Evolutionary conservation across 2,329 filamentous ascomycete genomes (phyloP), one percentile per base, ranked within the genome.

Genomic region (Acrocalymma vagum): DNA sequence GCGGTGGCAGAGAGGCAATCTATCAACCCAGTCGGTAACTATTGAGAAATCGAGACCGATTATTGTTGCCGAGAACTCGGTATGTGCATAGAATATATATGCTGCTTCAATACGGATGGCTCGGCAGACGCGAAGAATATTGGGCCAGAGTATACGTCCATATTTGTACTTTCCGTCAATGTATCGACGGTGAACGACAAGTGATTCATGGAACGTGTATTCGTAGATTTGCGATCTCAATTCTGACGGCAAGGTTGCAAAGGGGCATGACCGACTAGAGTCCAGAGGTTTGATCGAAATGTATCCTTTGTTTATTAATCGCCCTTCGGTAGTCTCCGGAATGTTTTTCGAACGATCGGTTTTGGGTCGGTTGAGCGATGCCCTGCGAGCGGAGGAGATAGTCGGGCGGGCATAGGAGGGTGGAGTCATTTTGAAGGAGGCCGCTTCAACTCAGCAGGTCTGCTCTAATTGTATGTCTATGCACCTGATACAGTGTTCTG

Each of bases 101-200:
- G 56, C 55, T 3, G 53, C 55, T 49, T 67, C 63, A n/a, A 55
- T 49, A 6, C 62, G 51, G n/a, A 65, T 50, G 7, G 50, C 48
- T 13, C 58, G 55, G 36, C 54, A 58, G 21, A 58, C 38, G 14
- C 49, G 48, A 4, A 64, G 46, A 2, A 63, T 29, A 13, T 11
- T 3, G 11, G 55, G 52, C 29, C 42, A 49, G 23, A 45, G 21
- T 35, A 35, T 42, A 17, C 14, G 24, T 37, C 21, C 5, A 25
- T 13, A 14, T 26, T 6, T 31, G 24, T 11, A 16, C 15, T 4
- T 24, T 11, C 27, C 23, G 15, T 20, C 10, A 11, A 20, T 18
- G 13, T 13, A 15, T 20, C n/a, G 25, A 23, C 8, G 17, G 10
- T 21, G 7, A 10, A 3, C n/a, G 34, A 21, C 16, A 20, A 4